A percentile compares a stretch with the other conserved stretches of the same genome.
Evolutionary conservation across 306 rosid species (phyloP).

Genomic region (Rosa persica): DNA sequence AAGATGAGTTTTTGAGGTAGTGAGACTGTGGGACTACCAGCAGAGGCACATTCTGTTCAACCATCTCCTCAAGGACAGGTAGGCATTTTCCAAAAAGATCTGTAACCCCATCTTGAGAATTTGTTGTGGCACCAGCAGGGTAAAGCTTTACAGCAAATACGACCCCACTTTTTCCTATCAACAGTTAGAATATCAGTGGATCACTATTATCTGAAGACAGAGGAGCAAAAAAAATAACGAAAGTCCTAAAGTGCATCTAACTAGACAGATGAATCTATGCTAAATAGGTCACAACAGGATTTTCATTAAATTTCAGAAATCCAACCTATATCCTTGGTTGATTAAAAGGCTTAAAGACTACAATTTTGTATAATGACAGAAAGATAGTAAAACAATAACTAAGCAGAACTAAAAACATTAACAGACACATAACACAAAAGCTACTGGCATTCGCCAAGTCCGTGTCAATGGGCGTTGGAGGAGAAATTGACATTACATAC

Average conservation of each 20-base stretch:
- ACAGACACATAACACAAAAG: not conserved
- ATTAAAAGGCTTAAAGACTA: not conserved
- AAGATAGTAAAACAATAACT: not conserved
- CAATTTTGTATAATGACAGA: not conserved
- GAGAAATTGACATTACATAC: not conserved
- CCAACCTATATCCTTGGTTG: not conserved
- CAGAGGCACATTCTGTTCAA: conserved; percentile 67
- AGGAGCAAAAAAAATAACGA: not conserved
- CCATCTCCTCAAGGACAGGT: conserved; percentile 87
- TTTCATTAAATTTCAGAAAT: not conserved
- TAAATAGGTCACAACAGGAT: not conserved
- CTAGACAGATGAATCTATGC: not conserved
- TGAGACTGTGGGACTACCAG: conserved; percentile 48
- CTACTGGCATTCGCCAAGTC: not conserved
- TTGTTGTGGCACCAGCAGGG: conserved; percentile 96
- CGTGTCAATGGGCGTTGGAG: not conserved
- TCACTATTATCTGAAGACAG: not conserved
- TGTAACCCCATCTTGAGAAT: conserved; percentile 92
- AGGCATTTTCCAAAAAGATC: conserved; percentile 80
- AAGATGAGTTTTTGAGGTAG: not conserved
- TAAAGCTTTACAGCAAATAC: conserved; percentile 82
- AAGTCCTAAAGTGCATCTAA: not conserved
- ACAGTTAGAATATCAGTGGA: conserved; percentile 12
- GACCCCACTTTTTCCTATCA: conserved; percentile 68
- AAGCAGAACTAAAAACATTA: not conserved